Conservation (phyloP, 805 yeast species). For the Ogataea dorogensis region DNA sequence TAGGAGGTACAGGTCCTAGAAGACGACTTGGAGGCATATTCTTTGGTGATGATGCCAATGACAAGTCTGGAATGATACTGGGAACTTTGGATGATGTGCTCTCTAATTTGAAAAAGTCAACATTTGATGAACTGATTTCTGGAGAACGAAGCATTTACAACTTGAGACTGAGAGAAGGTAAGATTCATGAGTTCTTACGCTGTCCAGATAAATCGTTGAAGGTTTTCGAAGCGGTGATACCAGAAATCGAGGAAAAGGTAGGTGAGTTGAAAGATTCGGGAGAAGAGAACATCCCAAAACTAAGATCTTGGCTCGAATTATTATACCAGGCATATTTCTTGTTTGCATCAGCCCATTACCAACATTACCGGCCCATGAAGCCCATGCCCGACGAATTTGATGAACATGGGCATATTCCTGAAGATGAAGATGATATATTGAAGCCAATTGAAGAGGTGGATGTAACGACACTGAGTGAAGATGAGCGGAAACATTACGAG, state of each 20-base stretch:
- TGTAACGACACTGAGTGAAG: conserved; percentile 20
- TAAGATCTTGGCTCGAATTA: conserved; percentile 53
- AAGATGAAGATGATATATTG: conserved; percentile 24
- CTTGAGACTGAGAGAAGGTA: conserved; percentile 60
- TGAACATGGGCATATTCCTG: conserved; percentile 24
- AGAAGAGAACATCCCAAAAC: conserved; percentile 25
- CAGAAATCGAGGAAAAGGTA: conserved; percentile 29
- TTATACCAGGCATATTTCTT: conserved; percentile 79
- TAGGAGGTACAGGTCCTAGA: conserved; percentile 18
- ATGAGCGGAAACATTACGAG: conserved; percentile 36
- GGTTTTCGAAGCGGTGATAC: conserved; percentile 42
- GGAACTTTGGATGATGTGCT: conserved; percentile 69
- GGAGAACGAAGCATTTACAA: conserved; percentile 49
- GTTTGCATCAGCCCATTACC: conserved; percentile 71
- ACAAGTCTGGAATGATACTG: conserved; percentile 24
- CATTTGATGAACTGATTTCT: conserved; percentile 46
- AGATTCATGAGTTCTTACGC: conserved; percentile 57
- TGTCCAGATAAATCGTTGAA: conserved; percentile 50
- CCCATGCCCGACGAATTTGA: conserved; percentile 34
- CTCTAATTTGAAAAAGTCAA: conserved; percentile 57
- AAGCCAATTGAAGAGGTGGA: conserved; percentile 26
- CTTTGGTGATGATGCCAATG: conserved; percentile 10
- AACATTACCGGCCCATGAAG: conserved; percentile 41
- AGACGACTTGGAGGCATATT: conserved; percentile 8
- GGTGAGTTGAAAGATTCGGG: conserved; percentile 10